Evolutionary conservation across 2,329 filamentous ascomycete genomes (phyloP), one percentile per base, ranked within the genome.

Genomic region (Lizonia empirigonia): DNA sequence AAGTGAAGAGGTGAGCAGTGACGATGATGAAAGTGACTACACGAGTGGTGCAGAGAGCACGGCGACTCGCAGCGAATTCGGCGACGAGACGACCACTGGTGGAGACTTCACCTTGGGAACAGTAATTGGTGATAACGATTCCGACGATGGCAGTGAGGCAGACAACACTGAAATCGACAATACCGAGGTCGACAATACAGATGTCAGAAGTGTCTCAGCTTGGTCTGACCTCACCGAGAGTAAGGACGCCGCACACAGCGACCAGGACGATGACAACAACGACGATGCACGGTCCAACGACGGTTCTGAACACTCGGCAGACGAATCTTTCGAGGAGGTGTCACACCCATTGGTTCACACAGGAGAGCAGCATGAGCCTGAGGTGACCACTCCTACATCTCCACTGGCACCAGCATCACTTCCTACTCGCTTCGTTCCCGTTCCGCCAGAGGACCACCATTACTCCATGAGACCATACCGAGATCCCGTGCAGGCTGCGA

Each of bases 211-310:
- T 66, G 80, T 86, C 42, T 91, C 88, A 67, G 90, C 89, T 67
- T 97, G 91, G 91, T 95, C 91, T 1, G 91, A 95, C 35, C 96
- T 94, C 68, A 89, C 88, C 2, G 82, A 85, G 18, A 85, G 81
- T 63, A 90, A 87, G 64, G 85, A 92, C 67, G 78, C 90, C 20
- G 85, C 87, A 1, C 62, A 65, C n/a, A 68, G 62, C 2, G 55
- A 66, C 36, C 45, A 56, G 16, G 55, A 47, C 16, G 70, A 75
- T 12, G 67, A 67, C 15, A 65, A 64, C 2, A 51, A 65, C 35
- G 45, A 58, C 20, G 54, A 45, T 30, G 69, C 75, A 15, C 68
- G 67, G 13, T 74, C 72, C 15, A 73, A 75, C 27, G 69, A 68
- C 3, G 71, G 72, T 10, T 68, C 69, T 3, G 64, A 67, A 16